Base-by-base conservation (phyloP, 768 basidiomycete species). In the Leccinum longicurvipes region DNA sequence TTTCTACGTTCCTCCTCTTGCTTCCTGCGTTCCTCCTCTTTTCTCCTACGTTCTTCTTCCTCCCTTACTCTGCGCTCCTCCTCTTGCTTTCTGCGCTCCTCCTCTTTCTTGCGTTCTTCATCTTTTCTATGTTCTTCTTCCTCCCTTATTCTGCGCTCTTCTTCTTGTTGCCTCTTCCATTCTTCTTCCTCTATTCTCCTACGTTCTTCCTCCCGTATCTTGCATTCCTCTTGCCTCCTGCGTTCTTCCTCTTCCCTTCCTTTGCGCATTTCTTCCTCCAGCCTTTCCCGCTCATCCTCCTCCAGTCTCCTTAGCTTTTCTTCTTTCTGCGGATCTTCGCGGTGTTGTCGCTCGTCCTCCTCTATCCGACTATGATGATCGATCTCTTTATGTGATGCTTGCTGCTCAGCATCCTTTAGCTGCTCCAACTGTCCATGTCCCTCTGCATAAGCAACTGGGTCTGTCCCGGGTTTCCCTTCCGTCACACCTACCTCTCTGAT, bases 401-500 rank as follows among this genome's bases (percentile, higher is more conserved):
- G 54, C 10, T 27, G 53, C 41, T 52, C 50, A 4, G 14, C 7
- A 32, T 54, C 48, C 31, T 55, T 31, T 6, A n/a, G 41, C 1
- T 1, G 27, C 3, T 56, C 24, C 24, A 21, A 11, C 17, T 41
- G 48, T 28, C 23, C 41, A 23, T 17, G 29, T 27, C 53, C 51
- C 23, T 60, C 50, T 23, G 49, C 31, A 25, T 29, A 21, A 47
- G 17, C 3, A 14, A 50, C 19, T 48, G 42, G 25, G 14, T 34
- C 53, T 1, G 2, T 17, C 4, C 24, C 36, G 23, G 58, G 55
- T 46, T 39, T 50, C 34, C 50, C 53, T 28, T 57, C 82, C 76
- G 56, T 80, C 64, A 74, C 78, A 31, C 67, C 66, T 51, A 76
- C 75, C 47, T 78, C 77, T 10, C 75, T 73, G 9, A 68, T 68